Base-by-base conservation (phyloP, 768 basidiomycete species). In the Russula compacta region DNA sequence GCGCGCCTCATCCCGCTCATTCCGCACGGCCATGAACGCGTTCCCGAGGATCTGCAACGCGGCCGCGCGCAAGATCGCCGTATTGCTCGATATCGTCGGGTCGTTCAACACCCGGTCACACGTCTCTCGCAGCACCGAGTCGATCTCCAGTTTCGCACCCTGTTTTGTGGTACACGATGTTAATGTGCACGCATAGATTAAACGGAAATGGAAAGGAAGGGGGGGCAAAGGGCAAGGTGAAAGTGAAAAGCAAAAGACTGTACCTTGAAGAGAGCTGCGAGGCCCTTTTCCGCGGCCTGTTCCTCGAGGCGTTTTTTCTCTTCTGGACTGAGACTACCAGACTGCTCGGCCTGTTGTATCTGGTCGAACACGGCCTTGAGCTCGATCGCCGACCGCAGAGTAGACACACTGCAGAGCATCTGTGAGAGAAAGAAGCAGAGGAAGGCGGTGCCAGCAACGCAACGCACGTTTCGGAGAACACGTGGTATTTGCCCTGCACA, bases 221-320 rank as follows among this genome's bases (percentile, higher is more conserved):
- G 44, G 24, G 24, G 24, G 24, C 24, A 3, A 29, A 3, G 24
- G 1, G 24, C 24, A 3, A 29, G 24, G 24, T 29, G 24, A 29
- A 29, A 29, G 1, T 29, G 24, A 29, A 29, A 29, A 29, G 12
- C 12, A 11, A 46, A 46, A 59, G 32, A 52, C 69, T 29, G 49
- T 53, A 86, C 90, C 79, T 94, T 95, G 81, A 95, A 95, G 35
- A 95, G 74, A 1, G 92, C 91, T 92, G 89, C n/a, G 1, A 95
- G 72, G 12, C 91, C 93, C 72, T 94, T 95, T 76, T 95, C 92
- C 0, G 93, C 92, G 0, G 93, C 93, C 68, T 92, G 89, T 67
- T 95, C 93, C 69, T 95, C 93, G 1, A 95, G 75, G 59, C 84
- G 82, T 70, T 81, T 84, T 74, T 83, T 86, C 74, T 93, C 89